phyloP scores from a whole-genome alignment of 2,329 filamentous ascomycete species.

The Pseudogymnoascus sp. region DNA sequence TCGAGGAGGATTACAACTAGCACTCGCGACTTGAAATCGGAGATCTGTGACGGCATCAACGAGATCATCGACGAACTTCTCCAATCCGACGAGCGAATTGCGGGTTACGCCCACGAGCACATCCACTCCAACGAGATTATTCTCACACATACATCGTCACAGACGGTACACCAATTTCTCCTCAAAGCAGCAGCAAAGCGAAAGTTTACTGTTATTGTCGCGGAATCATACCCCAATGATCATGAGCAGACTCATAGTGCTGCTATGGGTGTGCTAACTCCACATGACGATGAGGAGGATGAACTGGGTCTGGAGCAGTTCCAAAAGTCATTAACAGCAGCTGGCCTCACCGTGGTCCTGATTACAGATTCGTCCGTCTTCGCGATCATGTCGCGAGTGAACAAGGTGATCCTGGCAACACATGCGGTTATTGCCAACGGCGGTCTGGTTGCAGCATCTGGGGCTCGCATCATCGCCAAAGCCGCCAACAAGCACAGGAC shows the following conservation, averaged over 20 bases:
- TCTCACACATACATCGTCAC: constrained; percentile 77
- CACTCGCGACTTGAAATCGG: constrained; percentile 69
- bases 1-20: constrained; percentile 24
- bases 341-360: constrained; percentile 74
- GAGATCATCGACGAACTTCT: constrained; percentile 95
- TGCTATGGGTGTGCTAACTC: constrained; percentile 46
- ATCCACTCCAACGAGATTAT: constrained; percentile 92
- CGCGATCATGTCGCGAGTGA: constrained; percentile 89
- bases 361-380: constrained; percentile 80
- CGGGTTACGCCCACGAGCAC: constrained; percentile 78
- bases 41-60: constrained; percentile 87
- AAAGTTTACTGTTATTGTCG: constrained; percentile 84
- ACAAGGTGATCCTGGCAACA: constrained; percentile 88
- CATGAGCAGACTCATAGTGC: constrained; percentile 55
- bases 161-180: constrained; percentile 83
- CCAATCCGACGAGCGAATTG: constrained; percentile 88
- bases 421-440: constrained; percentile 85
- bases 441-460: constrained; percentile 73
- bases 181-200: constrained; percentile 80
- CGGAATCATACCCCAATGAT: constrained; percentile 64
- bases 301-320: constrained; percentile 44
- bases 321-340: constrained; percentile 67
- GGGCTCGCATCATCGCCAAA: constrained; percentile 74
- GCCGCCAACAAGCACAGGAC: constrained; percentile 76
- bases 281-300: constrained; percentile 27